Conservation (phyloP, 805 yeast species). For the Schizosaccharomyces octosporus region DNA sequence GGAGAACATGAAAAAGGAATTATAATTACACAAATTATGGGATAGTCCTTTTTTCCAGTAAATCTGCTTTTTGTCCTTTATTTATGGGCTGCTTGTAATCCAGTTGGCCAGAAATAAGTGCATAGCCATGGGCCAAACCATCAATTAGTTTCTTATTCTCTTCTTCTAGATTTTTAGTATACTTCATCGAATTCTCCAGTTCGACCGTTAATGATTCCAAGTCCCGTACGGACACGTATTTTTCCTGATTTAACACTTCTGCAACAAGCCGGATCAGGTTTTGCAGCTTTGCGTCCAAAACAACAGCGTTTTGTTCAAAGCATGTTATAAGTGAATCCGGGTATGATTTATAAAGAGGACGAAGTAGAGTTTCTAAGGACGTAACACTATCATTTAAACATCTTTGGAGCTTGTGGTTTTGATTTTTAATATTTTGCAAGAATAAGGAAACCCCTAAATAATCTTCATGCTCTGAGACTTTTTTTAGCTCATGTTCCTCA, state of each 20-base stretch:
- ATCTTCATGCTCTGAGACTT: too few relatives aligned
- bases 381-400: neutral
- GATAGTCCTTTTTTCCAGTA: too few relatives aligned
- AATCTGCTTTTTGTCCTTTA: too few relatives aligned
- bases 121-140: neutral
- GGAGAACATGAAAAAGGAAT: too few relatives aligned
- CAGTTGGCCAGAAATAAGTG: too few relatives aligned
- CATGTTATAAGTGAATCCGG: neutral
- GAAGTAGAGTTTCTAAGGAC: neutral
- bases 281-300: neutral
- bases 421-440: too few relatives aligned
- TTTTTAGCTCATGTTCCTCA: neutral
- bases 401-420: too few relatives aligned
- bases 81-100: too few relatives aligned
- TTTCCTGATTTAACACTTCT: neutral
- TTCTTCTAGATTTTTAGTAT: neutral
- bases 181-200: neutral
- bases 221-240: neutral
- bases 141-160: neutral
- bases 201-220: neutral
- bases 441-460: too few relatives aligned
- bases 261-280: neutral
- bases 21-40: too few relatives aligned
- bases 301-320: neutral
- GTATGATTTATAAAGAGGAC: neutral